Base-by-base conservation (phyloP, 2,329 filamentous ascomycete species). In the Trichoderma sp. region DNA sequence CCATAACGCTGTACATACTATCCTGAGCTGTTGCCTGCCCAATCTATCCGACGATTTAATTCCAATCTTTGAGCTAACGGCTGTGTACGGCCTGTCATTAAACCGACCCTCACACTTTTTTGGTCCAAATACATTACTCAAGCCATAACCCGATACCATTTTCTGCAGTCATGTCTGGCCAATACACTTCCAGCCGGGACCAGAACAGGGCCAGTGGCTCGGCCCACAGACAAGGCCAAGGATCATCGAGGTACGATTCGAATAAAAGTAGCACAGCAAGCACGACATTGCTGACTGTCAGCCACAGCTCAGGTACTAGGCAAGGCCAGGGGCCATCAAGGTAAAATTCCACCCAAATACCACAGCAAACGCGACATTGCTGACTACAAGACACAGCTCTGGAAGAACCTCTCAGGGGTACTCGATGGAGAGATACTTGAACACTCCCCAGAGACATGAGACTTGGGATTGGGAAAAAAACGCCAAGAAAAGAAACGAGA, bases 391-490 rank as follows among this genome's bases (percentile, higher is more conserved):
- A 17, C 10, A n/a, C 27, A 45, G 60, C 7, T 50, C 32, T 2
- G 19, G 19, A 4, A 64, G 22, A 12, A 13, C 17, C 8, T 2
- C 12, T 2, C n/a, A 22, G 0, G 10, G 13, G 9, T 56, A 56
- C 35, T 22, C 34, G 4, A 10, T 64, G 48, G 3, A 25, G 2
- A 0, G 7, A 9, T 64, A 42, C 15, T 22, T 64, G 60, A 5
- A 25, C 1, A 56, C 35, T 4, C 13, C 12, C 35, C 15, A 64
- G 4, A 37, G 60, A 9, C 60, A 64, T 8, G 60, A 64, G 10
- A 64, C 60, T 3, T 64, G 60, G 60, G 60, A 64, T 5, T 64
- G 60, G 60, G 60, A 64, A 29, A 37, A 42, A 13, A 64, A 64
- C 17, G 35, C 50, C n/a, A 22, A 54, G 50, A 9, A 27, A 2